Conservation (phyloP, 176 grass and related monocot genomes). For the Bonia amplexicaulis region DNA sequence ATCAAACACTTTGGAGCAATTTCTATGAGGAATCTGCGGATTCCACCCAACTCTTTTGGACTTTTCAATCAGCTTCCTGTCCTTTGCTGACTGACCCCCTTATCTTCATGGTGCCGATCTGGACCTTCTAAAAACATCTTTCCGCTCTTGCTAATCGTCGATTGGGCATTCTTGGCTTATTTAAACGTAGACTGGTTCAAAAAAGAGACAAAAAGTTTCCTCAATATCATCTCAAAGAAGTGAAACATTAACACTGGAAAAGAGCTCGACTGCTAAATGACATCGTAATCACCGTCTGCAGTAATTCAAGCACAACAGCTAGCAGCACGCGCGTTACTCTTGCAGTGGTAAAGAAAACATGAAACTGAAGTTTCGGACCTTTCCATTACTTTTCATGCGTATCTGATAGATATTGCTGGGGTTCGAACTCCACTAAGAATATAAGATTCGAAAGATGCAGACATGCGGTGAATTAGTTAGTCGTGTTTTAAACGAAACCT, state of each 20-base stretch:
- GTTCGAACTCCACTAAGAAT: not conserved
- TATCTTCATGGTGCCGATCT: not conserved
- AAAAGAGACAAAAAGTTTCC: too few relatives aligned
- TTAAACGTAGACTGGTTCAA: not conserved
- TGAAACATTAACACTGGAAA: not conserved
- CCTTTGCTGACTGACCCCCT: not conserved
- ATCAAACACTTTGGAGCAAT: constrained; percentile 9
- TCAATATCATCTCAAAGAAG: not conserved
- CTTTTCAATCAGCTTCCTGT: constrained; percentile 11
- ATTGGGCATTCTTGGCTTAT: not conserved
- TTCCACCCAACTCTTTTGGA: not conserved
- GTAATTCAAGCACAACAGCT: not conserved
- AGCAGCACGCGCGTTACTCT: not conserved
- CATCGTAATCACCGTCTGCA: not conserved
- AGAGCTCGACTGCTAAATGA: not conserved
- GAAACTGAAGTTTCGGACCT: not conserved
- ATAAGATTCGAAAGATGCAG: not conserved
- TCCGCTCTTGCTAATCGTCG: not conserved
- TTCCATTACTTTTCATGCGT: not conserved
- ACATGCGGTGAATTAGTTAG: not conserved
- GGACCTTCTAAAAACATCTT: constrained; percentile 28
- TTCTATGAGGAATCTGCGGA: not conserved
- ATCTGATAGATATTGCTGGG: not conserved
- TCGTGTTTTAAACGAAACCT: not conserved
- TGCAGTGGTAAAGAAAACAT: not conserved